These are phyloP conservation scores for Penicillium ochrochloron DNA, from an alignment of 495 filamentous ascomycete species.

Conservation along the genomic window DNA sequence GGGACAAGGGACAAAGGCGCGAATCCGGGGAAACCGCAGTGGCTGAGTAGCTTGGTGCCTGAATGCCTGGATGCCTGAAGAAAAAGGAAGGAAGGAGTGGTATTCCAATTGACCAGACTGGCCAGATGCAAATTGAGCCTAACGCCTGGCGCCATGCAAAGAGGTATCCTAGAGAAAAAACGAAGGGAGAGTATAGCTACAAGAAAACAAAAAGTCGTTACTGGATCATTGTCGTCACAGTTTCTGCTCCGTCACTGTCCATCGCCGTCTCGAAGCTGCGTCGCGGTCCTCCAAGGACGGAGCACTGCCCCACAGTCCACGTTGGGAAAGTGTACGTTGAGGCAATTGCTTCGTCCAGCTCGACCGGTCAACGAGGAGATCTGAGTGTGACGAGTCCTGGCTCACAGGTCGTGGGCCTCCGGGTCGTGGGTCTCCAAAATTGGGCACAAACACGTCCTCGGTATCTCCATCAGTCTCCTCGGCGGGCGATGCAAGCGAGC, in stretches of 20 bases:
- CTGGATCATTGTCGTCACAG: slow-evolving; percentile 24
- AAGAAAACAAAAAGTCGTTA: slow-evolving; percentile 13
- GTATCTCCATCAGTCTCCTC: slow-evolving; percentile 28
- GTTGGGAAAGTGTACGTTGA: slow-evolving; percentile 43
- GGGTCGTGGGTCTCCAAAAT: slow-evolving; percentile 39
- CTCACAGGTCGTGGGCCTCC: slow-evolving; percentile 28
- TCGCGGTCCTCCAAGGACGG: slow-evolving; percentile 42
- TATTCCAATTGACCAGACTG: not conserved
- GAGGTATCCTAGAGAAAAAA: slow-evolving; percentile 30
- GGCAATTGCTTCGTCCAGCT: slow-evolving; percentile 37
- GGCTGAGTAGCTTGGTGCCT: slow-evolving; percentile 22
- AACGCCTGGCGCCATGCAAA: slow-evolving; percentile 32
- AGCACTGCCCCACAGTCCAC: slow-evolving; percentile 50
- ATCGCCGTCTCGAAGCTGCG: slow-evolving; percentile 40
- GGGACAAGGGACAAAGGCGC: slow-evolving; percentile 7
- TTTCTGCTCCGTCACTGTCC: slow-evolving; percentile 51
- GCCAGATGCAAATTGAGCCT: not conserved
- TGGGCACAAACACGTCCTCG: slow-evolving; percentile 42
- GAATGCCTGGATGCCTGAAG: slow-evolving; percentile 8
- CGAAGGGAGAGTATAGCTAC: slow-evolving; percentile 5
- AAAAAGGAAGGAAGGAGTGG: not conserved
- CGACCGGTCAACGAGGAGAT: slow-evolving; percentile 16
- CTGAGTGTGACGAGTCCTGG: slow-evolving; percentile 23
- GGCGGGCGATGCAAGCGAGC: slow-evolving; percentile 30
- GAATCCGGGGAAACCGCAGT: slow-evolving; percentile 23